phyloP scores from a whole-genome alignment of 768 basidiomycete genomes.

The Amanita exitialis region DNA sequence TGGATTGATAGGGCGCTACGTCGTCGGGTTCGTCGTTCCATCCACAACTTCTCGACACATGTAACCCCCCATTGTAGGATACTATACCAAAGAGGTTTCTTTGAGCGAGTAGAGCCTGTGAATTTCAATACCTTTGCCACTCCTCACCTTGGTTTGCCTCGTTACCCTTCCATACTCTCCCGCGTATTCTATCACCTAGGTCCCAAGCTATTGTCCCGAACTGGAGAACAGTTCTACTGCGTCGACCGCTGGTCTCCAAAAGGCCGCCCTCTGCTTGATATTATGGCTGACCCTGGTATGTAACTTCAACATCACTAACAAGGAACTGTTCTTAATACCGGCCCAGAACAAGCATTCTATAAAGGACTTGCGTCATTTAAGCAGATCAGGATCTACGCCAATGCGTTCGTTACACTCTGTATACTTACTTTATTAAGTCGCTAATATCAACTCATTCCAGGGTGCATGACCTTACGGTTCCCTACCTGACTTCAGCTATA shows the following conservation, averaged over 20 bases:
- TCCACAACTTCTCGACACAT: constrained; percentile 34
- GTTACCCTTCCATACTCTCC: constrained; percentile 51
- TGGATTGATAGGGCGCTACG: constrained; percentile 33
- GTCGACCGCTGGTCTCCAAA: constrained; percentile 62
- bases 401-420: constrained; percentile 40
- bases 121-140: constrained; percentile 83
- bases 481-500: constrained; percentile 72
- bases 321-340: not conserved
- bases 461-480: constrained; percentile 71
- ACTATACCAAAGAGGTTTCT: constrained; percentile 60
- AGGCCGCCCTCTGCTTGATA: constrained; percentile 59
- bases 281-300: constrained; percentile 74
- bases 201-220: constrained; percentile 61
- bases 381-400: constrained; percentile 71
- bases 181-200: constrained; percentile 45
- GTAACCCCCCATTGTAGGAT: constrained; percentile 29
- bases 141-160: constrained; percentile 70
- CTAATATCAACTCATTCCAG: constrained; percentile 19
- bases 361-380: constrained; percentile 59
- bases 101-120: constrained; percentile 56
- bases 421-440: constrained; percentile 1
- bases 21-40: constrained; percentile 32
- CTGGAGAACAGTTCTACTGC: constrained; percentile 72
- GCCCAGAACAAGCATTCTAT: constrained; percentile 65
- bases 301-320: constrained; percentile 7